These are phyloP conservation scores for Neotropicomus parvogracilis DNA, from an alignment of 1,284 basidiomycete species.

Conservation along the genomic window DNA sequence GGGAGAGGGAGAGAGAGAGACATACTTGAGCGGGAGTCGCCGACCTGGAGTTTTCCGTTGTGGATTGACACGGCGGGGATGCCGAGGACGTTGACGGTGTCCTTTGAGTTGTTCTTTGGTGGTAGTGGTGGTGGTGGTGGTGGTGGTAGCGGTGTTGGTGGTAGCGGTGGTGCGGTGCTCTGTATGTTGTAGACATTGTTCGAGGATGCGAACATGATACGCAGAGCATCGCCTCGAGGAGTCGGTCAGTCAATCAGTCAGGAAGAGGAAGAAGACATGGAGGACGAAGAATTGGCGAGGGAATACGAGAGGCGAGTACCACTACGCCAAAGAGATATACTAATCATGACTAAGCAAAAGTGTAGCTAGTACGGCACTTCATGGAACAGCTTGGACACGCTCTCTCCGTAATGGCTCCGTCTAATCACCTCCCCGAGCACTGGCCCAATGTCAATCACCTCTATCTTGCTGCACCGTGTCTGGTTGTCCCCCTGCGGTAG, in stretches of 20 bases:
- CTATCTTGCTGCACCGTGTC: slow-evolving; percentile 78
- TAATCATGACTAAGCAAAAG: slow-evolving; percentile 24
- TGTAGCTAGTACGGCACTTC: slow-evolving; percentile 74
- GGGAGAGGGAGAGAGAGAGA: slow-evolving; percentile 18
- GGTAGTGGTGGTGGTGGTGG: too few species aligned
- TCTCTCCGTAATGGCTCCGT: slow-evolving; percentile 84
- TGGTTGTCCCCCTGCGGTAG: slow-evolving; percentile 87
- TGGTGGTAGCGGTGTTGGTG: too few species aligned
- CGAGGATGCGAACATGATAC: slow-evolving; percentile 62
- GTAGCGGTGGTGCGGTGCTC: too few species aligned
- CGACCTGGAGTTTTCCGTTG: slow-evolving; percentile 64
- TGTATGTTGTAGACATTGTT: slow-evolving; percentile 47
- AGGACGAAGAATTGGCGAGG: too few species aligned
- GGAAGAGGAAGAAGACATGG: too few species aligned
- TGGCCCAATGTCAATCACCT: slow-evolving; percentile 93
- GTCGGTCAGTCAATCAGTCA: neutral
- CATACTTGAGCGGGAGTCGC: slow-evolving; percentile 66
- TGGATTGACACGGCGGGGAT: slow-evolving; percentile 71
- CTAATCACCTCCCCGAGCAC: slow-evolving; percentile 97
- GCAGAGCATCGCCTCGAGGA: slow-evolving; percentile 52
- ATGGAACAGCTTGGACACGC: slow-evolving; percentile 78
- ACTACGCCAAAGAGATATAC: too few species aligned
- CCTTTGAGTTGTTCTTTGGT: slow-evolving; percentile 38
- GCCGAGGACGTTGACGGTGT: slow-evolving; percentile 60
- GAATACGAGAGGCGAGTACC: too few species aligned